Base-by-base conservation (phyloP, 2,329 filamentous ascomycete species). In the Thelonectria discophora region DNA sequence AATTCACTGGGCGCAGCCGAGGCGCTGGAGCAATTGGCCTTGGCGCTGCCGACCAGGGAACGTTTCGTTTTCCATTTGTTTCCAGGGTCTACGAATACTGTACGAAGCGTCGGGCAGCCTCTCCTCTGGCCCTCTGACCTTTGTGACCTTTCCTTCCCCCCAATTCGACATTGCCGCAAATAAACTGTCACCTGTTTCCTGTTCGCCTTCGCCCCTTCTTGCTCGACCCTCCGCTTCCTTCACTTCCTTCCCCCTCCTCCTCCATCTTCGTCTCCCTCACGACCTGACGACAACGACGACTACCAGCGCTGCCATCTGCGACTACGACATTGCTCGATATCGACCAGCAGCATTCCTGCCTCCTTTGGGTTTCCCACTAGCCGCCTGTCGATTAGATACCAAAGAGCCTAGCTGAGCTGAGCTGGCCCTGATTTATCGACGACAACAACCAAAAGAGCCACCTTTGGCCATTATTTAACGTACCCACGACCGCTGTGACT, bases 1-100 rank as follows among this genome's bases (percentile, higher is more conserved):
- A n/a, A n/a, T n/a, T n/a, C n/a, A n/a, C n/a, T 9, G 27, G 43
- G 43, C 43, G 43, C 11, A 30, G 43, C 4, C 43, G 20, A 30
- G 43, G 43, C 46, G 17, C 30, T 13, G 54, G 37, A 18, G 27
- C 50, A 21, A 6, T 18, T 20, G 27, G 24, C 6, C 8, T n/a
- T 34, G 27, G 27, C 8, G 12, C 32, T 34, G 55, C 60, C 50
- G 51, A 55, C 60, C 55, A 61, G 58, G 58, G 53, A 61, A 61
- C 58, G 58, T 55, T 56, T 60, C 58, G 58, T 55, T 60, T 60
- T 60, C 58, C 51, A 60, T 51, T 56, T 54, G 58, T 56, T 60
- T 60, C 58, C 48, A 51, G 58, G 39, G 52, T 50, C n/a, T 37
- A 13, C 32, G 32, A 34, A 34, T 24, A 24, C 24, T 24, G 24